phyloP scores from a whole-genome alignment of 2,329 filamentous ascomycete genomes.

The Microsporum ferrugineum region DNA sequence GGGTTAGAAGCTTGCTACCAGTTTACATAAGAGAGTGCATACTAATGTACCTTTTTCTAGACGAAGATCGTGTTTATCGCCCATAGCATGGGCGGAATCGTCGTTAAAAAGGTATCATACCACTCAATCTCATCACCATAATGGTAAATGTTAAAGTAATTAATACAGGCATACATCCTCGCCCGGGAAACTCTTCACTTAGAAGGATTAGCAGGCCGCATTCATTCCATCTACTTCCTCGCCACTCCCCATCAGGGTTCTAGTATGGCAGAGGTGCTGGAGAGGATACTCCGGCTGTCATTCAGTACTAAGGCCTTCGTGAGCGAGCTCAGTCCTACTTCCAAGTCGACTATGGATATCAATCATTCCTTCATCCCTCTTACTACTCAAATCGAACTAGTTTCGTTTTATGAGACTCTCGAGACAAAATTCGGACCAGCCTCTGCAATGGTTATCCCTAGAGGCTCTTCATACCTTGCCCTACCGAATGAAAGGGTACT shows the following conservation, averaged over 20 bases:
- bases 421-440: background rate
- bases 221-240: constrained; percentile 18
- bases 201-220: constrained; percentile 9
- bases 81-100: constrained; percentile 18
- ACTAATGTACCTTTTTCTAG: constrained; percentile 1
- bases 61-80: constrained; percentile 14
- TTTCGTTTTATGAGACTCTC: background rate
- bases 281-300: constrained; percentile 16
- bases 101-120: constrained; percentile 21
- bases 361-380: background rate
- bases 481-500: background rate
- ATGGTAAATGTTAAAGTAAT: background rate
- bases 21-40: background rate
- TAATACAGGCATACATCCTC: background rate
- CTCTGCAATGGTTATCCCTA: background rate
- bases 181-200: constrained; percentile 15
- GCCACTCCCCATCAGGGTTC: constrained; percentile 21
- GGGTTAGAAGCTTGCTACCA: no score
- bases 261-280: constrained; percentile 14
- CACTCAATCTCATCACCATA: background rate
- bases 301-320: background rate
- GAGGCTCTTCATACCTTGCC: background rate
- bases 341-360: background rate
- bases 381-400: background rate
- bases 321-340: background rate